Evolutionary conservation across 495 filamentous ascomycete genomes (phyloP).

Genomic region (Chaetomium fimeti): DNA sequence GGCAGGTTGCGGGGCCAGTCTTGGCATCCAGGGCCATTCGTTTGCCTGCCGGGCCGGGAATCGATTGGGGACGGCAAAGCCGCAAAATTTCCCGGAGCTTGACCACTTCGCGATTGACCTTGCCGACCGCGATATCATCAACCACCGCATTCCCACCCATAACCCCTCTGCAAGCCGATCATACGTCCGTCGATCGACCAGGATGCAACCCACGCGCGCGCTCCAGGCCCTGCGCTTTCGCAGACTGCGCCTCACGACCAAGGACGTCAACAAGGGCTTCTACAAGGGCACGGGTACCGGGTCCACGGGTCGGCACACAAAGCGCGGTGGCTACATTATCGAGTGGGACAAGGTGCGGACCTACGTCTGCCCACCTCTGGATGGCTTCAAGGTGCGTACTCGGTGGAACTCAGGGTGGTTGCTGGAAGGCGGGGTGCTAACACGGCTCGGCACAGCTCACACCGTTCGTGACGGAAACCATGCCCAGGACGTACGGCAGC

Average conservation of each 20-base stretch:
- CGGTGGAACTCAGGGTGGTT: not conserved
- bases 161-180: not conserved
- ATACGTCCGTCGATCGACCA: slow-evolving; percentile 11
- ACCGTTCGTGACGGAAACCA: slow-evolving; percentile 74
- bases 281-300: slow-evolving; percentile 95
- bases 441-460: slow-evolving; percentile 59
- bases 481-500: slow-evolving; percentile 50
- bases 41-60: not conserved
- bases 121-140: not conserved
- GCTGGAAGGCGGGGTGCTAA: not conserved
- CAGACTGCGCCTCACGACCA: slow-evolving; percentile 77
- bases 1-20: slow-evolving; percentile 1
- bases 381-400: slow-evolving; percentile 65
- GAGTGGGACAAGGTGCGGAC: slow-evolving; percentile 86
- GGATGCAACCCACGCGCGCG: slow-evolving; percentile 66
- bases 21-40: not conserved
- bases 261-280: slow-evolving; percentile 86
- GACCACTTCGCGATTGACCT: not conserved
- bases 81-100: slow-evolving; percentile 20
- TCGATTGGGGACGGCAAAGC: not conserved
- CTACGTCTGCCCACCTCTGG: slow-evolving; percentile 74
- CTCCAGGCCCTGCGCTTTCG: slow-evolving; percentile 63
- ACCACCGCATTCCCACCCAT: not conserved
- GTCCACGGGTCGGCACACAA: slow-evolving; percentile 80
- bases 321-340: slow-evolving; percentile 77